Evolutionary conservation across 108 stramenopile genomes (phyloP), one percentile per base, ranked within the genome.

Genomic region (Aurantiochytrium sp.): DNA sequence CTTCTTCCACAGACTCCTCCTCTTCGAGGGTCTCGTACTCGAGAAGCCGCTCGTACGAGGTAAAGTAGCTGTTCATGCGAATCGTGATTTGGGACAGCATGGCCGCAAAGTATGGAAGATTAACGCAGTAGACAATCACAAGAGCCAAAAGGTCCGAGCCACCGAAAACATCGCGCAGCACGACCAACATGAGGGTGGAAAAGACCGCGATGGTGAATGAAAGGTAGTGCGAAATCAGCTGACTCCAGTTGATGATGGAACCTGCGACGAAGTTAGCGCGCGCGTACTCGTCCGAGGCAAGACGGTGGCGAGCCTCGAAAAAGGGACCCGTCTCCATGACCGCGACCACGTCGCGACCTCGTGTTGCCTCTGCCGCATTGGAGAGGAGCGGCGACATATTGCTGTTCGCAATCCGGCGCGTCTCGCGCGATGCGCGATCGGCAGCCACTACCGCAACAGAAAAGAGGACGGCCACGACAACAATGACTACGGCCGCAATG

Each of bases 381-480:
- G 57, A 35, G 57, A 87, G 8, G 19, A 58, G 4, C 19, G 87
- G 87, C 35, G 87, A 73, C 69, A 89, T 28, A 4, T n/a, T 25
- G 69, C 28, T 72, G 49, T 89, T 89, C 19, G 49, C 49, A 23
- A 89, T 72, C 21, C 88, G 45, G 14, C 60, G 60, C 69, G 28
- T 21, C 51, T 69, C 69, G 29, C 88, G 88, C 16, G 60, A 49
- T 5, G 72, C 16, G 14, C 60, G n/a, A 42, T 89, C 44, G 43
- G 95, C 92, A 25, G 96, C 91, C 5, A 90, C 29, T 0, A 94
- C 59, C 89, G 96, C 96, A 88, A 95, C 95, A 90, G 91, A 96
- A 23, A 95, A 28, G 29, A 96, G 42, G 3, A 94, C 94, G 47
- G 96, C 96, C n/a, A 97, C 43, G 42, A 92, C 91, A n/a, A 95